Base-by-base conservation (phyloP, 1,284 basidiomycete genomes). In the Polyporus tsugae region DNA sequence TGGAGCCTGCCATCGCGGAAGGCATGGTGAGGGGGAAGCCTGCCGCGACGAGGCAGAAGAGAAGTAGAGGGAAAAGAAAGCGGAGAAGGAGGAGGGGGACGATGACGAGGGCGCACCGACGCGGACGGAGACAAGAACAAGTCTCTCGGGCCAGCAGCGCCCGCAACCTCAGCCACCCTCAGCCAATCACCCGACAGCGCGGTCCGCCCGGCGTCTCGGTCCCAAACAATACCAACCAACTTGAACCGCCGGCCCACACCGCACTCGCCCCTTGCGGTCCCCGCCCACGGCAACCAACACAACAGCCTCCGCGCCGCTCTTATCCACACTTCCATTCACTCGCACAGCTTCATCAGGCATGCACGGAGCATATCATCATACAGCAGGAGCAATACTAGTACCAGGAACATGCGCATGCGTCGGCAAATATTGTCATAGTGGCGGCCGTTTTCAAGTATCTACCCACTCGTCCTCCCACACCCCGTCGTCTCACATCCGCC, bases 341-440 rank as follows among this genome's bases (percentile, higher is more conserved):
- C 22, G 46, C 46, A 49, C 73, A 65, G 69, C 63, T 70, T 29
- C 1, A 29, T 2, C 67, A 13, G 74, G 70, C 73, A 76, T 76
- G 72, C 70, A 60, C 65, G 62, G 55, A 70, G 66, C 70, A 69
- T 74, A 76, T 75, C 75, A 73, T 76, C 77, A 78, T 78, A 78
- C 78, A 78, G 70, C 73, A 71, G 65, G 68, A 73, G 75, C 75
- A 75, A 66, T 70, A 69, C 66, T 70, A 69, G 63, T 57, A 72
- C 68, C 68, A 62, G 59, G 46, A 52, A 65, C 66, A 67, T 68
- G 60, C 39, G 13, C 29, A 29, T 49, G 46, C 55, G 60, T 60
- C 62, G 57, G 61, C 68, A 29, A 29, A 29, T 29, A 58, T 69
- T 66, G 63, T 65, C 72, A 71, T 72, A 75, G 74, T 72, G 72